Percentiles rank a stretch among this genome's conserved stretches.
Conservation (phyloP, 768 basidiomycete genomes). For the Dioszegia aurantiaca region DNA sequence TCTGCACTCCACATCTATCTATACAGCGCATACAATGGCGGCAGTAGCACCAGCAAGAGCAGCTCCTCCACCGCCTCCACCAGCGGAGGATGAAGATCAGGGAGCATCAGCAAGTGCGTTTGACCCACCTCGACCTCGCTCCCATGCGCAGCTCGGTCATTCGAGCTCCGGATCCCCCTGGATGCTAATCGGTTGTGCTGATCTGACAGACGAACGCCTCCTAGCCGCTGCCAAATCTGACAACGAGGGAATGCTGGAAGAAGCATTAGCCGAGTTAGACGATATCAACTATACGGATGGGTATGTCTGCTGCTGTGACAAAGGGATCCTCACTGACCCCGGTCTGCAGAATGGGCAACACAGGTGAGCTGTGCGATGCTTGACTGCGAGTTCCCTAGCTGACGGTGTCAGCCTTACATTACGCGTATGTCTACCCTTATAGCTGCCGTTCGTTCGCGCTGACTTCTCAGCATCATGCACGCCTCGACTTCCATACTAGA, state of each 20-base stretch:
- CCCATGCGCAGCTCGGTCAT: too few relatives aligned
- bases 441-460: background rate
- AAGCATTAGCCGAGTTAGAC: constrained; percentile 58
- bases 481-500: constrained; percentile 68
- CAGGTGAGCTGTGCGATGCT: constrained; percentile 57
- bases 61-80: constrained; percentile 38
- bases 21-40: constrained; percentile 11
- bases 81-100: constrained; percentile 29
- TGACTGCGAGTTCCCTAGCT: background rate
- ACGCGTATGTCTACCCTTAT: constrained; percentile 61
- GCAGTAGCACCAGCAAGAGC: constrained; percentile 31
- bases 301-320: constrained; percentile 55
- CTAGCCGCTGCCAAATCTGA: constrained; percentile 71
- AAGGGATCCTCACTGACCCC: background rate
- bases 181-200: background rate
- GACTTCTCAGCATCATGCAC: constrained; percentile 54
- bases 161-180: background rate
- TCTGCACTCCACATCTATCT: background rate
- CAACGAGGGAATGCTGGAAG: constrained; percentile 66
- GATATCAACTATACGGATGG: constrained; percentile 78
- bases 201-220: constrained; percentile 65
- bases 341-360: constrained; percentile 64
- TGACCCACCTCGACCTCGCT: background rate
- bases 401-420: constrained; percentile 61
- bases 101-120: constrained; percentile 43